Base-by-base conservation (phyloP, 164 flowering plant species). In the Paratinospora sagittata region DNA sequence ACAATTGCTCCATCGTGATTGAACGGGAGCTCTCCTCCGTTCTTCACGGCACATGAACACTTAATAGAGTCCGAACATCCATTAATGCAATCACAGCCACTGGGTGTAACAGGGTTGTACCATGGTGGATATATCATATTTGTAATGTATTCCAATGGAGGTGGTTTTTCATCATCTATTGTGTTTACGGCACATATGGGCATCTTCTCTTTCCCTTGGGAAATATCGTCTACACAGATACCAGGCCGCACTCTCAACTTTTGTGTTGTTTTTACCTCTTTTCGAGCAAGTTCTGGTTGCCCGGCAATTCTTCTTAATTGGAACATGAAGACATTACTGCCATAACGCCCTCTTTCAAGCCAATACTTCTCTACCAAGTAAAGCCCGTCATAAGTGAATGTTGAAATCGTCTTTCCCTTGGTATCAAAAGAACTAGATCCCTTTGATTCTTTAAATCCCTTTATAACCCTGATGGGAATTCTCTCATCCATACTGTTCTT, bases 1-100 rank as follows among this genome's bases (percentile, higher is more conserved):
- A 90, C 90, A 52, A 91, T 84, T n/a, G 88, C 86, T 17, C 92
- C 94, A 74, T 87, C 80, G 61, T 65, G 75, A 72, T 90, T 88
- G 70, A 77, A 91, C 9, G 97, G 97, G 61, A 91, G 80, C 74
- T 84, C 90, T 6, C 90, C 88, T 26, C 91, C 95, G 76, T 91
- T 91, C 75, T 75, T 85, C 12, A 70, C 76, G 0, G 85, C 87
- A 81, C 97, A 91, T 12, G 76, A 68, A 74, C 95, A 91, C 37
- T 64, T 83, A 45, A 55, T 66, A 10, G 85, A 77, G 49, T 83
- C 86, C 3, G 84, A 80, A 81, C 97, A 91, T 65, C 84, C 78
- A 41, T 63, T 65, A n/a, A 33, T 72, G 63, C 97, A 91, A 75
- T 77, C 80, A 81, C 97, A 91, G 14, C 95, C 95, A 67, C 41